Evolutionary conservation across 306 rosid genomes (phyloP).

Genomic region (Trichosanthes truncata): DNA sequence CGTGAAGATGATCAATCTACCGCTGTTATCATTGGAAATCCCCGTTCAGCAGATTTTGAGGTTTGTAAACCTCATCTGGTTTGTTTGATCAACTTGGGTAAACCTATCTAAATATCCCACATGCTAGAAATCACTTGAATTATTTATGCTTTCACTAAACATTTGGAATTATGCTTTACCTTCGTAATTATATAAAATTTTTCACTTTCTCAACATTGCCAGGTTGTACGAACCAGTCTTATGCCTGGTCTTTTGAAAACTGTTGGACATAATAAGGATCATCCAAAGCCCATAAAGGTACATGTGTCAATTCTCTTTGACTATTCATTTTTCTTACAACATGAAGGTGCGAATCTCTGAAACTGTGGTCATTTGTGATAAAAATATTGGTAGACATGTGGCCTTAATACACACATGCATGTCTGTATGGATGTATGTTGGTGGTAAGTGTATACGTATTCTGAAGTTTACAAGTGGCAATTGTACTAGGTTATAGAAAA

Average conservation of each 20-base stretch:
- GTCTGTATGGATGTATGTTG: background rate
- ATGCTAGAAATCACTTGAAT: background rate
- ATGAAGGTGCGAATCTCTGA: background rate
- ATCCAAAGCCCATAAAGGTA: conserved; percentile 95
- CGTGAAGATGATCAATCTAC: conserved; percentile 57
- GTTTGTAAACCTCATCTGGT: conserved; percentile 19
- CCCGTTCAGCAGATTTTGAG: conserved; percentile 87
- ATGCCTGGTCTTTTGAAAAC: conserved; percentile 90
- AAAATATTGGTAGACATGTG: background rate
- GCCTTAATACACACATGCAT: background rate
- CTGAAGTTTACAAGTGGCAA: background rate
- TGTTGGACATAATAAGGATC: conserved; percentile 83
- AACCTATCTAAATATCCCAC: background rate
- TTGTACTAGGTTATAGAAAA: background rate
- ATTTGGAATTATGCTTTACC: background rate
- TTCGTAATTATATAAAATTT: background rate
- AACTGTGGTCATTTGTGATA: background rate
- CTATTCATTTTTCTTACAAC: background rate
- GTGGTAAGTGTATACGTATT: background rate
- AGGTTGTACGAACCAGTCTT: conserved; percentile 74
- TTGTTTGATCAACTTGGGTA: background rate
- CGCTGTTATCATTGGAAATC: conserved; percentile 78
- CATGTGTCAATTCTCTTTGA: background rate
- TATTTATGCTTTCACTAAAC: background rate
- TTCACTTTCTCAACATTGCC: conserved; percentile 10